Conservation (phyloP, 208 protist genomes). For the Trypanosoma boissoni region DNA sequence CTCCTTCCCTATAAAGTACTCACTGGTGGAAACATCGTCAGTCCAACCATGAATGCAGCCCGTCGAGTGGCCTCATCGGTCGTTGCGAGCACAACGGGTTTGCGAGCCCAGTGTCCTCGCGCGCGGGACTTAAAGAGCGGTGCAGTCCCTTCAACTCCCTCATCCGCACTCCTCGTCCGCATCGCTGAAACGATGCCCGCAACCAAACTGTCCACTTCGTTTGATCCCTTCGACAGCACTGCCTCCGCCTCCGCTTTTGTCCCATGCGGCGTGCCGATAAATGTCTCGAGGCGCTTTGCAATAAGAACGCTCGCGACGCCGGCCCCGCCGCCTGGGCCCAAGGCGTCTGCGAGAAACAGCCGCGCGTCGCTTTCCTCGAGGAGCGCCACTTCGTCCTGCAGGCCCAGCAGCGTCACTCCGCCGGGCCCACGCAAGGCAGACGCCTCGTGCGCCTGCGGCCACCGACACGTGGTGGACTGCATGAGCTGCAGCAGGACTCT, state of each 20-base stretch:
- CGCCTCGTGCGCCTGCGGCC: too few species aligned
- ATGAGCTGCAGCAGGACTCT: slow-evolving; percentile 61
- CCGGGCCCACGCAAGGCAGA: too few species aligned
- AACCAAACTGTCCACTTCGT: slow-evolving; percentile 34
- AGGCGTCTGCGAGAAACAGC: slow-evolving; percentile 31
- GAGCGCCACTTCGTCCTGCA: slow-evolving; percentile 76
- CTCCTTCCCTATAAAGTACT: slow-evolving; percentile 12
- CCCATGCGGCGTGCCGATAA: slow-evolving; percentile 21
- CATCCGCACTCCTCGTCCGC: not conserved
- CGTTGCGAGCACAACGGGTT: slow-evolving; percentile 59
- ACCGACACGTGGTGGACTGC: slow-evolving; percentile 42
- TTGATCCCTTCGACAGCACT: not conserved
- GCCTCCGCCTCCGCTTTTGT: not conserved
- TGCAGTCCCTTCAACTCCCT: slow-evolving; percentile 4
- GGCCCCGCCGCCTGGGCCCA: not conserved
- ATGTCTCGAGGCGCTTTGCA: slow-evolving; percentile 48
- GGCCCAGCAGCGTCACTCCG: slow-evolving; percentile 71
- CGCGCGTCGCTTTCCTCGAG: slow-evolving; percentile 56
- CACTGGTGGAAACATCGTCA: slow-evolving; percentile 60
- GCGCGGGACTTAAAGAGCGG: slow-evolving; percentile 57
- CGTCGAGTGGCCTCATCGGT: slow-evolving; percentile 41
- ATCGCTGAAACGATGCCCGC: slow-evolving; percentile 30
- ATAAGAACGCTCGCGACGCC: slow-evolving; percentile 32
- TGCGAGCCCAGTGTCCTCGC: slow-evolving; percentile 34
- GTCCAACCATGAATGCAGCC: slow-evolving; percentile 50